phyloP scores from a whole-genome alignment of 495 filamentous ascomycete species.

The Bathelium albidoporum region DNA sequence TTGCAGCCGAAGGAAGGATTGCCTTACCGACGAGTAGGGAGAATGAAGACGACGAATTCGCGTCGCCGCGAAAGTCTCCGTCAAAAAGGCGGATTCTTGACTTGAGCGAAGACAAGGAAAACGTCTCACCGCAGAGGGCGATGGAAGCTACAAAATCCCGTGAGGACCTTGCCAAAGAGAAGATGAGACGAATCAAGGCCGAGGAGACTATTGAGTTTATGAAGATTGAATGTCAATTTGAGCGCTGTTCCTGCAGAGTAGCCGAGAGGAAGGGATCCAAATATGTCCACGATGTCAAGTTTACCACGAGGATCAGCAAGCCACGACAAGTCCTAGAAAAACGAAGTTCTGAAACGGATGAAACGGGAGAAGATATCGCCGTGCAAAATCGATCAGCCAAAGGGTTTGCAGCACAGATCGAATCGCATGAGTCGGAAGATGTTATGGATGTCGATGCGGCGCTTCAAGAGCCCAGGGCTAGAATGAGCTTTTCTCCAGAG shows the following conservation, averaged over 20 bases:
- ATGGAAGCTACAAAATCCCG: constrained; percentile 45
- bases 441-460: neutral
- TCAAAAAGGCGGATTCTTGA: constrained; percentile 17
- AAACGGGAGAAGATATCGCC: constrained; percentile 4
- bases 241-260: constrained; percentile 55
- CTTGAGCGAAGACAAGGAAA: constrained; percentile 32
- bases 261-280: constrained; percentile 39
- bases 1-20: constrained; percentile 55
- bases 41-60: constrained; percentile 29
- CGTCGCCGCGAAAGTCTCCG: constrained; percentile 28
- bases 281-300: constrained; percentile 41
- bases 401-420: neutral
- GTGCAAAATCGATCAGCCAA: neutral
- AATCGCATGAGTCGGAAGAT: neutral
- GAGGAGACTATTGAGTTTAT: constrained; percentile 72
- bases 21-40: constrained; percentile 40
- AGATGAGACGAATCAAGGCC: constrained; percentile 51
- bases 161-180: constrained; percentile 55
- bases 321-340: neutral
- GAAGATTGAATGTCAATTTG: constrained; percentile 68
- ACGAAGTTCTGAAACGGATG: neutral
- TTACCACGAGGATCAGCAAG: neutral
- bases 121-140: constrained; percentile 22
- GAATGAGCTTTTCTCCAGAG: constrained; percentile 23
- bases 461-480: neutral